Conservation (phyloP, 257 asterid species). For the Plectranthus barbatus region DNA sequence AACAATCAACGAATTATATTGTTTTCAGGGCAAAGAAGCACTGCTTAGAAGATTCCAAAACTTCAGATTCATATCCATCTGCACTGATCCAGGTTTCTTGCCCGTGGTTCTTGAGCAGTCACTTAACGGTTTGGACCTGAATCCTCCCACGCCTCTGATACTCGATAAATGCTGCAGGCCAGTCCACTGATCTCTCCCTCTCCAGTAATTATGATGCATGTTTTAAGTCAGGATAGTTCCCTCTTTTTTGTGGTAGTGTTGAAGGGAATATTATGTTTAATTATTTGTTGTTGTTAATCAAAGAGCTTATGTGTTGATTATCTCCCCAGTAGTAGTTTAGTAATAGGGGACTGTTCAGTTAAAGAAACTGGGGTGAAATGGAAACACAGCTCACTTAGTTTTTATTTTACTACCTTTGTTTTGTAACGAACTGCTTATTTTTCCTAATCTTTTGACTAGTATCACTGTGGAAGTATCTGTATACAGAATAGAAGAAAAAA, state of each 20-base stretch:
- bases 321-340: constrained; percentile 11
- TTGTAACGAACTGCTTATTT: too few species aligned
- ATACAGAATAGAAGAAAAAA: too few species aligned
- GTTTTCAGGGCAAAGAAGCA: constrained; percentile 24
- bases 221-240: too few species aligned
- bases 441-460: too few species aligned
- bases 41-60: constrained; percentile 4
- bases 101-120: constrained; percentile 38
- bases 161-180: constrained; percentile 7
- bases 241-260: neutral
- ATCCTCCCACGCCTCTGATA: constrained; percentile 20
- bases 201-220: too few species aligned
- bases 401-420: neutral
- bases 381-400: constrained; percentile 16
- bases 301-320: constrained; percentile 18
- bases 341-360: neutral
- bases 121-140: constrained; percentile 21
- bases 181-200: too few species aligned
- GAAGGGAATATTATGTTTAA: neutral
- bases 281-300: neutral
- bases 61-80: neutral
- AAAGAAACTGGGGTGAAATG: constrained; percentile 30
- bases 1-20: too few species aligned
- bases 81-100: constrained; percentile 25
- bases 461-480: too few species aligned